Evolutionary conservation across 2,329 filamentous ascomycete genomes (phyloP), one percentile per base, ranked within the genome.

Genomic region (Colletotrichum chlorophyti): DNA sequence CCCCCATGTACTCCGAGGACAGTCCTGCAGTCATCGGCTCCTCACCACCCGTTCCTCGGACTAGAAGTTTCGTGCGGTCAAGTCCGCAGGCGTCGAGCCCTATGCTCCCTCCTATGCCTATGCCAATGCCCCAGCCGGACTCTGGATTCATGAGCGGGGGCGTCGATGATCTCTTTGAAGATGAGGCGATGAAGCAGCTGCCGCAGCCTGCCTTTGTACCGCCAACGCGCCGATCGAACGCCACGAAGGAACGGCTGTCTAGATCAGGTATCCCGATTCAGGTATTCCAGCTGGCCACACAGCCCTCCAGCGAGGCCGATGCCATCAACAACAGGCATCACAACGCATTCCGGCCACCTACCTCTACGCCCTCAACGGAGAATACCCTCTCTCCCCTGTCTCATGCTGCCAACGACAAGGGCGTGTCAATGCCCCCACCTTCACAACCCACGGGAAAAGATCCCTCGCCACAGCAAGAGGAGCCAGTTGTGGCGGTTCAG

Each of bases 71-170:
- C 64, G 76, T 82, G 26, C 79, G 71, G 47, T 84, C 83, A 2
- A 87, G 84, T 58, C 87, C 89, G 5, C 84, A 86, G 24, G 85
- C 88, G 23, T 97, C 93, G 2, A 98, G 94, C 69, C 95, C 94
- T 2, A 82, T 86, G 38, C 80, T 93, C 46, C 86, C 86, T 7
- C 83, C 85, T 0, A 87, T 88, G 78, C 83, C 79, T 0, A 76
- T 81, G 19, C 71, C 87, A 23, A 86, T 87, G 49, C 81, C 82
- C 5, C 80, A 88, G 63, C 80, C 81, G 7, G 91, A 96, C 69
- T 93, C 91, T 12, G 91, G 91, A 2, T 96, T 96, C 68, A 91
- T 93, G 83, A 95, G 91, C 69, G 90, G 89, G n/a, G 84, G 86
- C 6, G 71, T 89, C 14, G 83, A 89, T n/a, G 86, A 89, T 23